Conservation (phyloP, 352 stramenopile species). For the Phytopythium sindhum region DNA sequence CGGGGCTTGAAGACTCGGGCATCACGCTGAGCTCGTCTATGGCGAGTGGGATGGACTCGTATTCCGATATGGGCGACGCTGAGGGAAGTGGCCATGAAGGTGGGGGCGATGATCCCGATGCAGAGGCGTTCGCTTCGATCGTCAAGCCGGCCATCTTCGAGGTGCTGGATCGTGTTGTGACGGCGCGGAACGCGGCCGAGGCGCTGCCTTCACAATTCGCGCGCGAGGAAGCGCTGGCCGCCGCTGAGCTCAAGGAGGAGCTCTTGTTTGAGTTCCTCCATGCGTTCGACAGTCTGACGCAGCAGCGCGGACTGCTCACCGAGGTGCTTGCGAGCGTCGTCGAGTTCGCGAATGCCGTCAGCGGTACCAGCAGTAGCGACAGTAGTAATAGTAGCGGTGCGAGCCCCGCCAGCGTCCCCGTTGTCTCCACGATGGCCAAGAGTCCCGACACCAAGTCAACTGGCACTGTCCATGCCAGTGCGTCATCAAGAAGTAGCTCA, state of each 20-base stretch:
- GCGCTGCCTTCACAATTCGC: conserved; percentile 6
- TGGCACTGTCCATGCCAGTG: not conserved
- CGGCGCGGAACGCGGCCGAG: conserved; percentile 21
- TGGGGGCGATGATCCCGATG: conserved; percentile 24
- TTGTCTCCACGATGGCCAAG: not conserved
- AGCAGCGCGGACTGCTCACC: conserved; percentile 54
- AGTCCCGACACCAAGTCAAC: not conserved
- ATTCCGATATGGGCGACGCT: conserved; percentile 2
- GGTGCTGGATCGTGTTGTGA: conserved; percentile 48
- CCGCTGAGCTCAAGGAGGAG: conserved; percentile 57
- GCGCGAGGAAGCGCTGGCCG: conserved; percentile 18
- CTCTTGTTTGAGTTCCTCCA: conserved; percentile 78
- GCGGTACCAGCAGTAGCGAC: not conserved
- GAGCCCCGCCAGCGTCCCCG: not conserved
- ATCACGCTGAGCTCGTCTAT: conserved; percentile 10
- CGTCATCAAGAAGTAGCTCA: not conserved
- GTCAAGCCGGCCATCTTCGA: conserved; percentile 82
- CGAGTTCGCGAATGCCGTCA: conserved; percentile 26
- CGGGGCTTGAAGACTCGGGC: conserved; percentile 3
- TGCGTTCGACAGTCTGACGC: conserved; percentile 65
- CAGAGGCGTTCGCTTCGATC: conserved; percentile 57
- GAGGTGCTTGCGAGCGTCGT: conserved; percentile 66
- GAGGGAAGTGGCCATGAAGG: not conserved
- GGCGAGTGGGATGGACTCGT: conserved; percentile 3
- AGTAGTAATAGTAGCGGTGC: not conserved